Conservation (phyloP, 2,329 filamentous ascomycete species). For the Neonectria faginata region DNA sequence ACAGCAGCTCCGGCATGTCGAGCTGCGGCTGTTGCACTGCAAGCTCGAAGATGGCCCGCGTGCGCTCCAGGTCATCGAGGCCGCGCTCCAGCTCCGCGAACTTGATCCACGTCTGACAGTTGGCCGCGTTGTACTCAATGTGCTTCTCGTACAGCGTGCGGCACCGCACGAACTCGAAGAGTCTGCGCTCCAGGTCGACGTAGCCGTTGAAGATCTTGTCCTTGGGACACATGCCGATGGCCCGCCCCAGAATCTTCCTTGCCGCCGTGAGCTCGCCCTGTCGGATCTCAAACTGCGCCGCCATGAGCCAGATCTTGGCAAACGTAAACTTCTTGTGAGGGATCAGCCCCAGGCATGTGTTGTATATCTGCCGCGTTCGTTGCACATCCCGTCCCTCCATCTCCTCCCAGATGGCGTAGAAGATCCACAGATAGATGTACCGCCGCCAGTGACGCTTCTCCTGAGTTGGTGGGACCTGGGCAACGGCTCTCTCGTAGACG, state of each 20-base stretch:
- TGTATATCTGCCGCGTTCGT: slow-evolving; percentile 89
- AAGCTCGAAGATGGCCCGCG: slow-evolving; percentile 91
- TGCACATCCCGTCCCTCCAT: slow-evolving; percentile 82
- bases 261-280: slow-evolving; percentile 84
- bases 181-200: slow-evolving; percentile 89
- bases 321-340: slow-evolving; percentile 98
- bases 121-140: slow-evolving; percentile 89
- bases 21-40: slow-evolving; percentile 84
- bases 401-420: slow-evolving; percentile 97
- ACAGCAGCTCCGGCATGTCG: slow-evolving; percentile 97
- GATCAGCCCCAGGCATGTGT: slow-evolving; percentile 85
- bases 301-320: slow-evolving; percentile 94
- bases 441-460: slow-evolving; percentile 98
- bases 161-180: slow-evolving; percentile 94
- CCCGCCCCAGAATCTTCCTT: slow-evolving; percentile 88
- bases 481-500: slow-evolving; percentile 94
- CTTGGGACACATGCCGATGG: slow-evolving; percentile 95
- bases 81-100: slow-evolving; percentile 94
- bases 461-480: slow-evolving; percentile 92
- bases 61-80: slow-evolving; percentile 88
- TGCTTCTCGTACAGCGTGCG: slow-evolving; percentile 94
- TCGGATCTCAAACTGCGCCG: slow-evolving; percentile 92
- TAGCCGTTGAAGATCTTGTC: slow-evolving; percentile 96
- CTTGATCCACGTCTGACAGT: slow-evolving; percentile 94
- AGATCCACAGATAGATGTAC: slow-evolving; percentile 98